Evolutionary conservation across 2,329 filamentous ascomycete genomes (phyloP).

Genomic region (Talaromyces sp.): DNA sequence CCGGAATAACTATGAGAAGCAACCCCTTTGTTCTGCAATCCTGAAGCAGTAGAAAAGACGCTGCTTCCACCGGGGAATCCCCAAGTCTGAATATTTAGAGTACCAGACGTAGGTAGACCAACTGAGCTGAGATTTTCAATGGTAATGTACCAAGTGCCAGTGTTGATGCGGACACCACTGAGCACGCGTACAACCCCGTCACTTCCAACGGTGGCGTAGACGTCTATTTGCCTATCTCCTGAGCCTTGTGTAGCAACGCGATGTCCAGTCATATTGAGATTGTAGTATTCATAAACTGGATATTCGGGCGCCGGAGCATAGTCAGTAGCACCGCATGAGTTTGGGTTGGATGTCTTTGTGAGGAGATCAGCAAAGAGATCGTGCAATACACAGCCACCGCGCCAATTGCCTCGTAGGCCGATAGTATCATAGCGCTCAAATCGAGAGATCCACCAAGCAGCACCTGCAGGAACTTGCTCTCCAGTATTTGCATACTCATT

Average conservation of each 20-base stretch:
- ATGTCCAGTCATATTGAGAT: conserved; percentile 41
- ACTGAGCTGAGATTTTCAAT: conserved; percentile 27
- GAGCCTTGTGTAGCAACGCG: conserved; percentile 35
- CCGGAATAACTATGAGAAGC: conserved; percentile 31
- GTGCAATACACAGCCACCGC: conserved; percentile 37
- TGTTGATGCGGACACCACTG: conserved; percentile 28
- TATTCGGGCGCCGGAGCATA: conserved; percentile 43
- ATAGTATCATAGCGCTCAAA: conserved; percentile 44
- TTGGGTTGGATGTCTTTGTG: conserved; percentile 25
- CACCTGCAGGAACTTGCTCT: conserved; percentile 43
- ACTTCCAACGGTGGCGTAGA: conserved; percentile 32
- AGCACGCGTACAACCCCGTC: conserved; percentile 31
- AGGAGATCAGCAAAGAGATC: conserved; percentile 45
- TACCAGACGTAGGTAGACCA: background rate
- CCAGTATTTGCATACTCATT: conserved; percentile 48
- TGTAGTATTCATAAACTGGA: conserved; percentile 49
- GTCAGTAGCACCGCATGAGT: conserved; percentile 12
- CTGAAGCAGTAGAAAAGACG: conserved; percentile 23
- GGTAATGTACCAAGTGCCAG: conserved; percentile 32
- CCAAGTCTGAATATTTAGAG: conserved; percentile 11
- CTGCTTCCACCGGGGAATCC: conserved; percentile 23
- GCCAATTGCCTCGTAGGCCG: conserved; percentile 49
- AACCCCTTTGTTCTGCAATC: conserved; percentile 27
- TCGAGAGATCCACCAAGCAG: conserved; percentile 47
- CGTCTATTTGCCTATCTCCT: conserved; percentile 34